Evolutionary conservation across 2,329 filamentous ascomycete species (phyloP).

Genomic region (Fusarium proliferatum): DNA sequence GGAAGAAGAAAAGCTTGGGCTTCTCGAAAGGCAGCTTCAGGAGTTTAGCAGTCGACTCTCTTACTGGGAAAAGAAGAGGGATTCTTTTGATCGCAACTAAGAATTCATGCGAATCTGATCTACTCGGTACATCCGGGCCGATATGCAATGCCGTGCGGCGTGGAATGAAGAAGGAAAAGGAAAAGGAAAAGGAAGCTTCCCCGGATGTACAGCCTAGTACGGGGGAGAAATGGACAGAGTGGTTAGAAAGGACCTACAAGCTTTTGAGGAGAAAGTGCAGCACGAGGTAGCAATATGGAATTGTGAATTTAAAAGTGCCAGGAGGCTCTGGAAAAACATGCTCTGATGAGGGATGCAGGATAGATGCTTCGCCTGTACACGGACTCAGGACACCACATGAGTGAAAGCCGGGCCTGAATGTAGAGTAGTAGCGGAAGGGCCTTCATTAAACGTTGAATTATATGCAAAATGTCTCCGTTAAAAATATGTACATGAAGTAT

Average conservation of each 20-base stretch:
- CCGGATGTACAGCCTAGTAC: too few relatives aligned
- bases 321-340: too few relatives aligned
- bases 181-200: too few relatives aligned
- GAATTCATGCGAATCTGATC: too few relatives aligned
- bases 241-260: neutral
- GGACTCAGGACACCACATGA: neutral
- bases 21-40: neutral
- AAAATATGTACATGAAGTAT: neutral
- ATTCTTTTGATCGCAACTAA: too few relatives aligned
- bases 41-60: neutral
- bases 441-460: too few relatives aligned
- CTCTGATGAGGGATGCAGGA: neutral
- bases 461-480: fast-evolving
- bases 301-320: neutral
- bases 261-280: fast-evolving
- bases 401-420: fast-evolving
- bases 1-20: neutral
- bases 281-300: too few relatives aligned
- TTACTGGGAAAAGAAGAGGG: neutral
- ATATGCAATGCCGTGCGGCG: too few relatives aligned
- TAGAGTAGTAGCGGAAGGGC: fast-evolving
- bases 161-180: neutral
- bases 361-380: neutral
- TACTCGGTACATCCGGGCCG: fast-evolving
- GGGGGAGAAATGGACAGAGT: fast-evolving